phyloP scores from a whole-genome alignment of 169 alveolate species.

The Pseudocohnilembus persalinus region DNA sequence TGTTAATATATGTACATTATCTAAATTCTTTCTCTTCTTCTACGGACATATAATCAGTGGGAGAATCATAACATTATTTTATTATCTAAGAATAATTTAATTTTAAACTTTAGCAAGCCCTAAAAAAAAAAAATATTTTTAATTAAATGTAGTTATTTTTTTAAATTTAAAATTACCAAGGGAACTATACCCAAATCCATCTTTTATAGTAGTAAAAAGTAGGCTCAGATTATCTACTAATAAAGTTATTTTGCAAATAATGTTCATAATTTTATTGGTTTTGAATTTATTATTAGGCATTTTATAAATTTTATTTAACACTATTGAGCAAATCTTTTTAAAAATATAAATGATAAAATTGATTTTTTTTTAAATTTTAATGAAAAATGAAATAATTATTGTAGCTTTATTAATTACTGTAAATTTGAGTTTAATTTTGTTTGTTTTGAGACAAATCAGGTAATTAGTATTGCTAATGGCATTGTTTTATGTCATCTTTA shows the following conservation, averaged over 20 bases:
- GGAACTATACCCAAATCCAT: constrained; percentile 62
- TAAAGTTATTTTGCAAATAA: neutral
- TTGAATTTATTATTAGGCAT: too few species aligned
- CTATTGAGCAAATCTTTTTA: too few species aligned
- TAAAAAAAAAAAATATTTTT: constrained; percentile 1
- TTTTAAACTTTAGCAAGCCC: constrained; percentile 23
- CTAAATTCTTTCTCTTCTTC: constrained; percentile 36
- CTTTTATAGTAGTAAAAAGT: constrained; percentile 49
- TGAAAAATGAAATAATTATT: too few species aligned
- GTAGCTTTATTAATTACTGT: too few species aligned
- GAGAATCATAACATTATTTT: constrained; percentile 32
- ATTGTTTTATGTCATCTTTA: neutral
- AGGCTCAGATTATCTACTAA: constrained; percentile 9
- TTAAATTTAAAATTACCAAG: constrained; percentile 32
- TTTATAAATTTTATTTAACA: too few species aligned
- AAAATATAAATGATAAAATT: too few species aligned
- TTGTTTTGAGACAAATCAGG: too few species aligned
- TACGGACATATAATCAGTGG: constrained; percentile 39
- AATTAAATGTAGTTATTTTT: too few species aligned
- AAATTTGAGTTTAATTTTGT: too few species aligned
- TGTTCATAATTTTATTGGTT: too few species aligned
- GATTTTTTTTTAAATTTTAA: too few species aligned
- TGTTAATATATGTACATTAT: constrained; percentile 11
- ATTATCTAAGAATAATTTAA: constrained; percentile 30
- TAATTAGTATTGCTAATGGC: too few species aligned